phyloP scores from a whole-genome alignment of 106 monocot species.

The Platanthera zijinensis region DNA sequence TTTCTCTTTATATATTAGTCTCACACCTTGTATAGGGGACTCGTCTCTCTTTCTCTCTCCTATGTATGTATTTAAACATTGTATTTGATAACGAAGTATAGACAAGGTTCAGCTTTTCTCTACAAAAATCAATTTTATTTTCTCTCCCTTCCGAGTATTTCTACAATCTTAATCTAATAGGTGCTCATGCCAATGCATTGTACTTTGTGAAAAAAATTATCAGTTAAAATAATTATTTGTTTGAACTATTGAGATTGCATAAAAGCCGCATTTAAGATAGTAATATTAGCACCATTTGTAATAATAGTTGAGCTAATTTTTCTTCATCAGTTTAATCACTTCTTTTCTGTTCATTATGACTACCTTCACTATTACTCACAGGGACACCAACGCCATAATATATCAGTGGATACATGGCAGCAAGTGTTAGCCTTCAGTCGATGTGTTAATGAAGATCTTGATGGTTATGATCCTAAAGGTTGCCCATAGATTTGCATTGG shows the following conservation, averaged over 20 bases:
- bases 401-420: conserved; percentile 88
- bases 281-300: background rate
- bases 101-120: too few species aligned
- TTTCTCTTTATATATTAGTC: too few species aligned
- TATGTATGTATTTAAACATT: too few species aligned
- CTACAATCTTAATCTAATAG: too few species aligned
- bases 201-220: background rate
- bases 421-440: conserved; percentile 83
- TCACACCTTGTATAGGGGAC: too few species aligned
- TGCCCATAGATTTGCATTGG: conserved; percentile 1
- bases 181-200: background rate
- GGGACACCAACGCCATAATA: conserved; percentile 76
- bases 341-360: background rate
- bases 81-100: too few species aligned
- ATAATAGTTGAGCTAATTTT: background rate
- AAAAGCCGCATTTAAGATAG: background rate
- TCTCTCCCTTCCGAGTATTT: too few species aligned
- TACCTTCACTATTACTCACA: conserved; percentile 14
- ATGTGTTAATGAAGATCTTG: conserved; percentile 87
- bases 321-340: background rate
- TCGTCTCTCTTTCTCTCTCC: too few species aligned
- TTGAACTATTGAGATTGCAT: background rate
- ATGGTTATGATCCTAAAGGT: conserved; percentile 89
- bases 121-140: too few species aligned
- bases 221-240: background rate